phyloP scores from a whole-genome alignment of 2,329 filamentous ascomycete species.

The Cytospora leucostoma region DNA sequence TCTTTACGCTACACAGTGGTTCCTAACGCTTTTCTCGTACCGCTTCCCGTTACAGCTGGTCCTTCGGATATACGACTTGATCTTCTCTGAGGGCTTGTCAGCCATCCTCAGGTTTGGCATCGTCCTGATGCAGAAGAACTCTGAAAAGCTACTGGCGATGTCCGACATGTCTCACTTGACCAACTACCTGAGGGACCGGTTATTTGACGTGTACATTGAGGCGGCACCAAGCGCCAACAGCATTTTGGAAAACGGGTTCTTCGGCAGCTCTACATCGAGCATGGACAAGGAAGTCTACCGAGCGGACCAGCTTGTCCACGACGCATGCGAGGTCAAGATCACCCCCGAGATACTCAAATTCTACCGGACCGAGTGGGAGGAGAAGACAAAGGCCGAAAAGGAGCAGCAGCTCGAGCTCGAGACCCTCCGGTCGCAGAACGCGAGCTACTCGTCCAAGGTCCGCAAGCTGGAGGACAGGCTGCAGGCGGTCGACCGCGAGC shows the following conservation, averaged over 20 bases:
- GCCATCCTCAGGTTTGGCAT: conserved; percentile 94
- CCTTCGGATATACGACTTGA: conserved; percentile 92
- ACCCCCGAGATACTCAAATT: conserved; percentile 77
- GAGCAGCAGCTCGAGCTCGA: conserved; percentile 83
- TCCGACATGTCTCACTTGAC: conserved; percentile 90
- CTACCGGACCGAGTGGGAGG: conserved; percentile 89
- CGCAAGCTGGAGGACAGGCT: conserved; percentile 84
- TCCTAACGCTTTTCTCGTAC: conserved; percentile 97
- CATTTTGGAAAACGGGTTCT: conserved; percentile 94
- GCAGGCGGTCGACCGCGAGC: conserved; percentile 85
- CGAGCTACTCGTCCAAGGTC: conserved; percentile 71
- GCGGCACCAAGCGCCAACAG: conserved; percentile 89
- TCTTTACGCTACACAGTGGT: conserved; percentile 98
- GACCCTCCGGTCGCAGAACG: conserved; percentile 65
- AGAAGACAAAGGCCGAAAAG: conserved; percentile 79
- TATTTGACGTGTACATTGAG: conserved; percentile 98
- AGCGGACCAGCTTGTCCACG: conserved; percentile 88
- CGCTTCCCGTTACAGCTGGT: conserved; percentile 95
- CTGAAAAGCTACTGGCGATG: conserved; percentile 73
- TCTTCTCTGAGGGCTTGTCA: conserved; percentile 88
- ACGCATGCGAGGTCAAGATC: conserved; percentile 86
- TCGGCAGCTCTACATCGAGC: conserved; percentile 85
- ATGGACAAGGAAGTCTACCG: conserved; percentile 95
- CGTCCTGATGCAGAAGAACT: conserved; percentile 95
- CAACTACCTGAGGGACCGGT: conserved; percentile 84